Base-by-base conservation (phyloP, 192 early-diverging fungal genomes). In the Chytriomyces confervae region DNA sequence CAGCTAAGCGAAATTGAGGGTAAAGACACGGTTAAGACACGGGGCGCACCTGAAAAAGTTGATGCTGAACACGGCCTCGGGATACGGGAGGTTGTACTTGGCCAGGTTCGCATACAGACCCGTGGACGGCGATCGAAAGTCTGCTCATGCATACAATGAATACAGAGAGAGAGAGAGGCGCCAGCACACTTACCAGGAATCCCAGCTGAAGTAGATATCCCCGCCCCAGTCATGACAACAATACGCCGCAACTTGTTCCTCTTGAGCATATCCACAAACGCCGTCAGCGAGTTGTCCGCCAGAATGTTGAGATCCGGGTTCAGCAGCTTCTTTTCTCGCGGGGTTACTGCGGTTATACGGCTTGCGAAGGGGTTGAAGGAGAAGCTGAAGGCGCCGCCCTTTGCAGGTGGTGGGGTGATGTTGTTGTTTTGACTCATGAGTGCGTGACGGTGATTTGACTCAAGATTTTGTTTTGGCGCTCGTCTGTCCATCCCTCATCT, bases 21-120 rank as follows among this genome's bases (percentile, higher is more conserved):
- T 29, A 68, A 44, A 27, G 24, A 27, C 24, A 27, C 24, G 24
- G 24, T 27, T 0, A 11, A 23, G 44, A n/a, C 27, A 48, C 45
- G 18, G 16, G 0, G 29, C 70, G 23, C 20, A 79, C 78, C 87
- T 83, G 70, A 97, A 98, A 80, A 94, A 99, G n/a, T 88, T 84
- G 20, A 99, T 95, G 62, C 94, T 90, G 82, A 99, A 99, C 61
- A 99, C 95, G 8, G 96, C 95, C 67, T 99, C 94, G 13, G 97
- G 93, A 79, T 95, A 95, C 4, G 96, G 96, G 50, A 99, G 81
- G 29, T 95, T 86, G 83, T 93, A 99, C 63, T 93, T 89, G 69
- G 92, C 67, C 62, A 99, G 87, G 76, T 96, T 96, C 61, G 92
- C 93, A 72, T 79, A 79, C 46, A 99, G 88, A 5, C 97, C 97